Evolutionary conservation across 495 filamentous ascomycete species (phyloP), one percentile per base, ranked within the genome.

Genomic region (Hyaloscypha variabilis): DNA sequence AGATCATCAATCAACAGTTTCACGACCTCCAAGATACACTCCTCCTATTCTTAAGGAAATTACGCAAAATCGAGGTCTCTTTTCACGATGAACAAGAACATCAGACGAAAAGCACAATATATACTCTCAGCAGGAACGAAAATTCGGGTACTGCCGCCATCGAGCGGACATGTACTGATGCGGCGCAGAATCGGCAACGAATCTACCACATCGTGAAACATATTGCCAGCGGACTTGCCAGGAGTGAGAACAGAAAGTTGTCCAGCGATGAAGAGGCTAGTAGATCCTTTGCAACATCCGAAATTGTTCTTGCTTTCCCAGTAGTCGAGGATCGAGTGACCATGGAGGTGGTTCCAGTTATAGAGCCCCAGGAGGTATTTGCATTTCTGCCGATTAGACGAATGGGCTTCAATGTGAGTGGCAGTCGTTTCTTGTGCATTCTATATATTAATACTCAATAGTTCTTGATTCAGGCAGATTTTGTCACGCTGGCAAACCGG

Each of bases 381-480:
- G 63, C 63, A 28, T 66, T 46, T 39, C 58, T 66, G 24, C 63
- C 63, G 52, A 8, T 66, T 54, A 23, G 56, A 23, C 10, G 36
- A 3, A 23, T 60, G 21, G 63, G 63, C 10, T 66, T 66, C 26
- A 46, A 26, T 30, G 63, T 66, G 31, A 53, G 63, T 65, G 31
- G 6, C 6, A 17, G 10, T 17, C 39, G 19, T 46, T 17, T 19
- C 11, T 46, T 3, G 39, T 17, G 14, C 1, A 17, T 14, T 46
- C 14, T 17, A 3, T 17, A 46, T 46, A 3, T 19, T 46, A 55
- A 55, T n/a, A n/a, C n/a, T n/a, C n/a, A 46, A 17, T 17, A 83
- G 76, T 84, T 84, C 54, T 60, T 81, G 10, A 81, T 84, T 42
- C 79, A 84, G 17, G 66, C 74, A 30, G 81, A 83, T 64, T 83